These are phyloP conservation scores for Ochromonadaceae sp. DNA, from an alignment of 352 stramenopile species.

Conservation along the genomic window DNA sequence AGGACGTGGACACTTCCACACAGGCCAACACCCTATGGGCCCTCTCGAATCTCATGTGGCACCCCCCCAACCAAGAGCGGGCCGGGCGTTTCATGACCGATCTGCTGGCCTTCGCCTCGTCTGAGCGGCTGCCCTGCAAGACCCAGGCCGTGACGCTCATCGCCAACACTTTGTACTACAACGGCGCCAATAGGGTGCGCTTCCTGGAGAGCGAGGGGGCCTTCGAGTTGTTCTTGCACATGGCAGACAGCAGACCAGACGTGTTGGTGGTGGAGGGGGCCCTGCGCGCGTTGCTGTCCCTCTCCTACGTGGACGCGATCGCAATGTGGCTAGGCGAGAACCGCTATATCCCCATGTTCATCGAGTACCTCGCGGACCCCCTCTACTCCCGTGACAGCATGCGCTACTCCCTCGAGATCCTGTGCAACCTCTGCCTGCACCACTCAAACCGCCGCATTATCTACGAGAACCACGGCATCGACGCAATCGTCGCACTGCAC, in stretches of 20 bases:
- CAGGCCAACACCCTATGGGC: slow-evolving; percentile 3
- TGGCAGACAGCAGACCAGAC: too few relatives aligned
- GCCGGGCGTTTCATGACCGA: slow-evolving; percentile 9
- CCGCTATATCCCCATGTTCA: slow-evolving; percentile 10
- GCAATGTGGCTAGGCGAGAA: not conserved
- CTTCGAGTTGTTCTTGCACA: not conserved
- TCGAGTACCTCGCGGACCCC: not conserved
- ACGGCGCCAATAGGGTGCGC: slow-evolving; percentile 6
- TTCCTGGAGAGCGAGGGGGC: slow-evolving; percentile 1
- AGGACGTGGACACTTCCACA: not conserved
- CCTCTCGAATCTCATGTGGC: slow-evolving; percentile 14
- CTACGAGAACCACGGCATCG: not conserved
- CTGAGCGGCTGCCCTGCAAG: not conserved
- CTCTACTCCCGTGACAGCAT: not conserved
- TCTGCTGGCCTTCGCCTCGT: not conserved
- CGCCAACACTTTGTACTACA: slow-evolving; percentile 13
- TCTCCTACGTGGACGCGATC: slow-evolving; percentile 11
- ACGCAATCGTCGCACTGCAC: not conserved
- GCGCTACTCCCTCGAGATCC: slow-evolving; percentile 3
- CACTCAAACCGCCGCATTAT: not conserved
- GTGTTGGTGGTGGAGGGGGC: not conserved
- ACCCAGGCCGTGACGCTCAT: not conserved
- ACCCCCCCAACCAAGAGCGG: slow-evolving; percentile 16
- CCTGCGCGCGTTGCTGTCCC: not conserved
- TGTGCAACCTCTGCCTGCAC: slow-evolving; percentile 14